A percentile compares a stretch with the other conserved stretches of the same genome.
phyloP scores from a whole-genome alignment of 345 rosid genomes.

The Punica granatum region DNA sequence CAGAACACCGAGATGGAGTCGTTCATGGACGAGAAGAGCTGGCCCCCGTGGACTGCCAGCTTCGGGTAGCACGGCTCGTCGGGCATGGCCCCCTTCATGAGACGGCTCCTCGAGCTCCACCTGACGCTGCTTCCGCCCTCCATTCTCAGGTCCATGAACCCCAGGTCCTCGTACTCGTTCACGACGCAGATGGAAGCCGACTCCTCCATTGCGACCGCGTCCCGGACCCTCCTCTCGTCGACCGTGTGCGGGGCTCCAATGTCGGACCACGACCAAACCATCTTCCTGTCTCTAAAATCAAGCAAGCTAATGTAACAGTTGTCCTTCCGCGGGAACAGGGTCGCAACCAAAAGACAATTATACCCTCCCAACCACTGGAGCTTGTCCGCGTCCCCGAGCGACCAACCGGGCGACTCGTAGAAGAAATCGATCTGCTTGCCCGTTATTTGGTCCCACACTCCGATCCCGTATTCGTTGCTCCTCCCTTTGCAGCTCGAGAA shows the following conservation, averaged over 20 bases:
- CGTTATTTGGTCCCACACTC: slow-evolving; percentile 90
- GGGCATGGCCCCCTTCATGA: slow-evolving; percentile 78
- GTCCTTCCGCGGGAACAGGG: slow-evolving; percentile 90
- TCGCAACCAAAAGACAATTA: slow-evolving; percentile 79
- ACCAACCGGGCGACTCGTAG: slow-evolving; percentile 79
- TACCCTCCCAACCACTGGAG: slow-evolving; percentile 70
- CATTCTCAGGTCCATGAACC: slow-evolving; percentile 82
- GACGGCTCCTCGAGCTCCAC: slow-evolving; percentile 88
- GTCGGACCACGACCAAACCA: slow-evolving; percentile 99
- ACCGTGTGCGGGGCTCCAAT: slow-evolving; percentile 41
- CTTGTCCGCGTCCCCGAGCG: slow-evolving; percentile 92
- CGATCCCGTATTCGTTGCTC: slow-evolving; percentile 89
- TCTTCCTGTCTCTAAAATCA: slow-evolving; percentile 73
- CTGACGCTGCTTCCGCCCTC: slow-evolving; percentile 63
- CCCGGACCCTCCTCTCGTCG: slow-evolving; percentile 88
- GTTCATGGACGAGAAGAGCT: slow-evolving; percentile 90
- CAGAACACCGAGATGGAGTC: slow-evolving; percentile 81
- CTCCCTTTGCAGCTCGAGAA: slow-evolving; percentile 86
- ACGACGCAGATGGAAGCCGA: slow-evolving; percentile 76
- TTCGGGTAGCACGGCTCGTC: slow-evolving; percentile 94
- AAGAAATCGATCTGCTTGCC: slow-evolving; percentile 87
- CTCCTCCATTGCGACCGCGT: slow-evolving; percentile 91
- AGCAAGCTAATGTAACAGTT: slow-evolving; percentile 89
- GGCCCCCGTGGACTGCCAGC: slow-evolving; percentile 74
- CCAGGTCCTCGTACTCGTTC: slow-evolving; percentile 88